phyloP scores from a whole-genome alignment of 1,284 basidiomycete genomes.

The Ceratorhiza oryzae-sativae region DNA sequence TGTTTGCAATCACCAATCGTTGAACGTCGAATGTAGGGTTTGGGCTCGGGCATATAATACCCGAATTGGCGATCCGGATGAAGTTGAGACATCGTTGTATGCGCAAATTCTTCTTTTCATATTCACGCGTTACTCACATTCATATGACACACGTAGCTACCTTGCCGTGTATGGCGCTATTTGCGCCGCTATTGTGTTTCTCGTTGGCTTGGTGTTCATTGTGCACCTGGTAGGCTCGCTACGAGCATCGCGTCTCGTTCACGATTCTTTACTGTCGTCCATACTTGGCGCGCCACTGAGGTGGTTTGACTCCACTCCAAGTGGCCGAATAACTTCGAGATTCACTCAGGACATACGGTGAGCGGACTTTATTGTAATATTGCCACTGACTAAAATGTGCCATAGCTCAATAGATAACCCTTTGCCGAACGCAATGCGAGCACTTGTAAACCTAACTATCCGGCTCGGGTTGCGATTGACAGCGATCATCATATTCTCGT shows the following conservation, averaged over 20 bases:
- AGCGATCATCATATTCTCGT: constrained; percentile 52
- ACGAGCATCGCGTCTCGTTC: constrained; percentile 64
- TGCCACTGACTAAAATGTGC: not conserved
- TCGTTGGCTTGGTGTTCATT: constrained; percentile 45
- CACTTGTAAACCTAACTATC: constrained; percentile 51
- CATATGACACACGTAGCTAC: constrained; percentile 45
- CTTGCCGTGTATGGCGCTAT: constrained; percentile 50
- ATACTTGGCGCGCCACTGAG: constrained; percentile 64
- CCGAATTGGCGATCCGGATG: constrained; percentile 44
- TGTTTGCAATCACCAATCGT: no score
- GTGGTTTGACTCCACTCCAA: constrained; percentile 54
- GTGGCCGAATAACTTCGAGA: constrained; percentile 54
- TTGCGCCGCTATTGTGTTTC: constrained; percentile 42
- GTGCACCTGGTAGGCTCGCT: constrained; percentile 56
- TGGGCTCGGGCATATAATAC: constrained; percentile 54
- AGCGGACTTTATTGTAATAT: constrained; percentile 47
- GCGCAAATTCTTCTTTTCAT: not conserved
- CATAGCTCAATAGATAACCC: constrained; percentile 29
- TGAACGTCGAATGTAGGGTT: not conserved
- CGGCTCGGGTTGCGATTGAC: constrained; percentile 52
- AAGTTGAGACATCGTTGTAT: constrained; percentile 48
- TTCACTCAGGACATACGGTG: constrained; percentile 55
- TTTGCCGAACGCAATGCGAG: constrained; percentile 43
- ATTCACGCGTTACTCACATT: not conserved
- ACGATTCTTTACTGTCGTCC: constrained; percentile 61